These are phyloP conservation scores for Penicillium paradoxum DNA, from an alignment of 495 filamentous ascomycete genomes.

Conservation along the genomic window DNA sequence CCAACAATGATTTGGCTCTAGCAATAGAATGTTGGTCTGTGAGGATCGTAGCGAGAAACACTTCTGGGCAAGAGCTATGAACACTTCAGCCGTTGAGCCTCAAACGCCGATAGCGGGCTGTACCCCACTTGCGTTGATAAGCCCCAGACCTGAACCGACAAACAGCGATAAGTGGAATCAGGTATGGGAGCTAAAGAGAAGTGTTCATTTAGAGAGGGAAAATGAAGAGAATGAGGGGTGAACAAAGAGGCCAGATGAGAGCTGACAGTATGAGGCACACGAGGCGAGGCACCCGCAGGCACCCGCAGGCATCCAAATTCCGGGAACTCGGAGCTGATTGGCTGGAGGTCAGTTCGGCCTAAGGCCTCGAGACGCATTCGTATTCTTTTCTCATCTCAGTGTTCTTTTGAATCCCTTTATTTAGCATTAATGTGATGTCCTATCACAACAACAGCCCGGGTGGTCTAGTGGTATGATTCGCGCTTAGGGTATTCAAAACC, in stretches of 20 bases:
- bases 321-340: conserved; percentile 10
- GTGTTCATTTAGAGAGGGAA: background rate
- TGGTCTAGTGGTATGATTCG: conserved; percentile 47
- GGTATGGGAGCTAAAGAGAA: background rate
- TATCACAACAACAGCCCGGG: conserved; percentile 17
- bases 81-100: conserved; percentile 3
- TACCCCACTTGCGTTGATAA: conserved; percentile 7
- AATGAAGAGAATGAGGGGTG: background rate
- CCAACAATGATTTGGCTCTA: background rate
- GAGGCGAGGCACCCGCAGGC: background rate
- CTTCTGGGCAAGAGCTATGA: background rate
- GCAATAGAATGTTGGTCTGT: background rate
- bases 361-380: background rate
- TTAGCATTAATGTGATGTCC: background rate
- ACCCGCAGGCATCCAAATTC: conserved; percentile 26
- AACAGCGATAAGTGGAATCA: background rate
- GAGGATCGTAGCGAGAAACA: background rate
- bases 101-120: background rate
- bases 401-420: background rate
- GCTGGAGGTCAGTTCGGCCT: background rate
- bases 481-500: conserved; percentile 33
- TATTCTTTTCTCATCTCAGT: background rate
- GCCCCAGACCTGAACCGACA: background rate
- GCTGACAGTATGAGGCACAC: background rate
- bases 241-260: conserved; percentile 6